phyloP scores from a whole-genome alignment of 2,329 filamentous ascomycete species.

The Aspergillus unguis region DNA sequence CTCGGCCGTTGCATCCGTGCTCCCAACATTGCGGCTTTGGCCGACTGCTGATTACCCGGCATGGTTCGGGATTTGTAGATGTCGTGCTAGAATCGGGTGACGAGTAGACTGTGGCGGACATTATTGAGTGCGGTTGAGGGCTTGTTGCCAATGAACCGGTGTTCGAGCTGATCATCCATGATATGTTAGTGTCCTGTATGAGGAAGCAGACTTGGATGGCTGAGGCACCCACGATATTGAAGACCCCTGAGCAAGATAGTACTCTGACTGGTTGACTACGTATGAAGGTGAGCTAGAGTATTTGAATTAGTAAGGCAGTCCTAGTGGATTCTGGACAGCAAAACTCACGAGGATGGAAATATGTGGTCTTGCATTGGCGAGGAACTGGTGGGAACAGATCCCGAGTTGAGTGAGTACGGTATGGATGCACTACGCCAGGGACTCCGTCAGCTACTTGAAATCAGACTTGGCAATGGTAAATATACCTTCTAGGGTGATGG shows the following conservation, averaged over 20 bases:
- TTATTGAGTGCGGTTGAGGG: constrained; percentile 25
- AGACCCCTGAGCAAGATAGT: constrained; percentile 32
- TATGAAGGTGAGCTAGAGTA: constrained; percentile 29
- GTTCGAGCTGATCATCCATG: constrained; percentile 21
- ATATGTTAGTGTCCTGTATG: constrained; percentile 11
- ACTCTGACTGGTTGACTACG: constrained; percentile 32
- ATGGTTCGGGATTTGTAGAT: constrained; percentile 39
- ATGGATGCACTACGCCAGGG: constrained; percentile 17
- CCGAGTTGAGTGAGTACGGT: constrained; percentile 19
- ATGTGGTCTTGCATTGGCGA: constrained; percentile 21
- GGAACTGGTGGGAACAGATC: constrained; percentile 19
- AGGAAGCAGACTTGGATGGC: not conserved
- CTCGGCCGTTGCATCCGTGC: constrained; percentile 90
- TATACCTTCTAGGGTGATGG: constrained; percentile 23
- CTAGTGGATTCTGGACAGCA: not conserved
- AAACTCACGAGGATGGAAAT: constrained; percentile 25
- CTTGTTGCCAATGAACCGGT: constrained; percentile 22
- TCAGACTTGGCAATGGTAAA: not conserved
- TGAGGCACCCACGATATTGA: constrained; percentile 28
- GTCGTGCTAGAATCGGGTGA: constrained; percentile 24
- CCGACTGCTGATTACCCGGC: constrained; percentile 68
- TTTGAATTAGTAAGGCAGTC: constrained; percentile 11
- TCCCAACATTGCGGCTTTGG: constrained; percentile 98
- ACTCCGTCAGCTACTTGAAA: constrained; percentile 1
- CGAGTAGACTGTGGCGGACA: constrained; percentile 26